Percentiles rank a stretch among this genome's conserved stretches.
Evolutionary conservation across 2,329 filamentous ascomycete genomes (phyloP).

Genomic region (Gaeumannomyces tritici): DNA sequence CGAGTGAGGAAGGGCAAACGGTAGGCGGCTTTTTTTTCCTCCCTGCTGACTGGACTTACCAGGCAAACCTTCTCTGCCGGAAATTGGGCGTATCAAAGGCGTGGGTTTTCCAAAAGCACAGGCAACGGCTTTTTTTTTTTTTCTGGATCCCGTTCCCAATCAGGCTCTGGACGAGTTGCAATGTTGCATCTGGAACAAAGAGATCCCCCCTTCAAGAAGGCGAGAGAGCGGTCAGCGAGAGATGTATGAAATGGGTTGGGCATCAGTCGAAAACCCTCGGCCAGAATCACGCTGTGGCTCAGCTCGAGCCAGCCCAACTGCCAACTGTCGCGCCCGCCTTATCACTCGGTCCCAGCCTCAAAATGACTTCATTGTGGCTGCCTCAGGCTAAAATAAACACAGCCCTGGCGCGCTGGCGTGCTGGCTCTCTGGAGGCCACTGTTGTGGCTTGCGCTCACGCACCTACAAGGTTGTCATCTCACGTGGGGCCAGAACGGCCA

Average conservation of each 20-base stretch:
- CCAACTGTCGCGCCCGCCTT: conserved; percentile 7
- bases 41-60: neutral
- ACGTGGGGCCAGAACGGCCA: no score
- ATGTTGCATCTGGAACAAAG: neutral
- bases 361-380: conserved; percentile 5
- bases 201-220: neutral
- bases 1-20: neutral
- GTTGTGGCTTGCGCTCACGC: no score
- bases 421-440: no score
- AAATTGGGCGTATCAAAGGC: neutral
- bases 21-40: neutral
- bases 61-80: neutral
- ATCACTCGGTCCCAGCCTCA: neutral
- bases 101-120: neutral
- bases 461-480: no score
- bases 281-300: conserved; percentile 2
- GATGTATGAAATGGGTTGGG: conserved; percentile 17
- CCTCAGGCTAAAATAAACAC: conserved; percentile 3
- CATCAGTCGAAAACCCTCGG: conserved; percentile 15
- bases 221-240: conserved; percentile 22
- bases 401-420: no score
- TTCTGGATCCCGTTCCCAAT: neutral
- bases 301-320: conserved; percentile 8
- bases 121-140: neutral
- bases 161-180: neutral